A percentile compares a stretch with the other conserved stretches of the same genome.
These are phyloP conservation scores for Phytophthora brassicae DNA, from an alignment of 352 stramenopile genomes.

Conservation along the genomic window DNA sequence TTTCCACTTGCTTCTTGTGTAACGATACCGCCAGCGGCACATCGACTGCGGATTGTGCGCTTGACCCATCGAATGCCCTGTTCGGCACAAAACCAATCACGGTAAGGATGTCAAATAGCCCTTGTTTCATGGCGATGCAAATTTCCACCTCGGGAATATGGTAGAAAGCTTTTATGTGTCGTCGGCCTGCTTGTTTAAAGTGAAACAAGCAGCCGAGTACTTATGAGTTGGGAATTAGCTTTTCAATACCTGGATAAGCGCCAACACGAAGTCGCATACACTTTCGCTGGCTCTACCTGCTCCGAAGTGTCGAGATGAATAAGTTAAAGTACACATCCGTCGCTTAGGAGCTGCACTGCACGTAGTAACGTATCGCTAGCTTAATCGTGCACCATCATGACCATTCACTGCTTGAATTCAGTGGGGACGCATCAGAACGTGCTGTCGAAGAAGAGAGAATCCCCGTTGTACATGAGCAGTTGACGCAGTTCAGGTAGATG, in stretches of 20 bases:
- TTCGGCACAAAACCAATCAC: not conserved
- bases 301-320: too few relatives aligned
- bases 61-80: conserved; percentile 3
- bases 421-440: not conserved
- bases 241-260: not conserved
- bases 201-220: not conserved
- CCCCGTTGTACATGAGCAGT: conserved; percentile 9
- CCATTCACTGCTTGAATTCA: conserved; percentile 5
- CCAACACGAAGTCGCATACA: not conserved
- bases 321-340: too few relatives aligned
- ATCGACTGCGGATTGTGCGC: not conserved
- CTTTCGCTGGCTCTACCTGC: too few relatives aligned
- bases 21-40: not conserved
- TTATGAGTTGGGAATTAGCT: not conserved
- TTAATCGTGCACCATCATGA: conserved; percentile 9
- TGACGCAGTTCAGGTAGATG: not conserved
- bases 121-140: not conserved
- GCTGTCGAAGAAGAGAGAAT: conserved; percentile 2
- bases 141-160: not conserved
- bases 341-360: too few relatives aligned
- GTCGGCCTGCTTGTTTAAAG: not conserved
- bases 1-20: not conserved
- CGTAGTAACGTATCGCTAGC: too few relatives aligned
- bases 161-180: not conserved
- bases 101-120: not conserved